Evolutionary conservation across 2,329 filamentous ascomycete species (phyloP).

Genomic region (Arthrobotrys musiformis): DNA sequence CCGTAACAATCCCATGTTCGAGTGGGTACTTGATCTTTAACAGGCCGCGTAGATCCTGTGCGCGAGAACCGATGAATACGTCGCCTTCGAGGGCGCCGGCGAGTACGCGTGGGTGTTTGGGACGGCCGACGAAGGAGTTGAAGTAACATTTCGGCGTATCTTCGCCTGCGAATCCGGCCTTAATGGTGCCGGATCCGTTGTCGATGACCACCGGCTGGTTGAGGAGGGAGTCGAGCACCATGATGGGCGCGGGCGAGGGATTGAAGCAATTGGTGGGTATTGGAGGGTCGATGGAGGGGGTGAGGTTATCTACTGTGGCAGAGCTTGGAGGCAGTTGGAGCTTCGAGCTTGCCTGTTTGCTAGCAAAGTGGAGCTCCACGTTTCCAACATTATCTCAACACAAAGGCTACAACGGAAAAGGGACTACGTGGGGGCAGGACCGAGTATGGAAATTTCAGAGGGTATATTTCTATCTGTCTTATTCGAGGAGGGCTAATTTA

Average conservation of each 20-base stretch:
- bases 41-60: conserved; percentile 87
- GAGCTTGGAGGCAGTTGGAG: conserved; percentile 26
- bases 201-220: conserved; percentile 99
- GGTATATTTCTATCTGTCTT: not conserved
- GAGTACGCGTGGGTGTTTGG: conserved; percentile 92
- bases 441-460: not conserved
- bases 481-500: not conserved
- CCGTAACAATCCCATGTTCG: conserved; percentile 97
- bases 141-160: conserved; percentile 97
- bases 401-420: not conserved
- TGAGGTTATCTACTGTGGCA: conserved; percentile 8
- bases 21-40: conserved; percentile 96
- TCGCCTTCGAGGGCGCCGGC: conserved; percentile 97
- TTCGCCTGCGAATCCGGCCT: conserved; percentile 95
- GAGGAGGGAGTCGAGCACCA: conserved; percentile 74
- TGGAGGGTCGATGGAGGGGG: conserved; percentile 5
- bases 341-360: conserved; percentile 51
- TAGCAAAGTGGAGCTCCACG: conserved; percentile 48
- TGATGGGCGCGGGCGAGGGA: conserved; percentile 22
- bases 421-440: not conserved
- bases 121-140: conserved; percentile 94
- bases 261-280: not conserved
- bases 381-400: conserved; percentile 37
- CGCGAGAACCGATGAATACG: conserved; percentile 93
- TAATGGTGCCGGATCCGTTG: conserved; percentile 97